phyloP scores from a whole-genome alignment of 306 rosid genomes.

The Cucurbita argyrosperma region DNA sequence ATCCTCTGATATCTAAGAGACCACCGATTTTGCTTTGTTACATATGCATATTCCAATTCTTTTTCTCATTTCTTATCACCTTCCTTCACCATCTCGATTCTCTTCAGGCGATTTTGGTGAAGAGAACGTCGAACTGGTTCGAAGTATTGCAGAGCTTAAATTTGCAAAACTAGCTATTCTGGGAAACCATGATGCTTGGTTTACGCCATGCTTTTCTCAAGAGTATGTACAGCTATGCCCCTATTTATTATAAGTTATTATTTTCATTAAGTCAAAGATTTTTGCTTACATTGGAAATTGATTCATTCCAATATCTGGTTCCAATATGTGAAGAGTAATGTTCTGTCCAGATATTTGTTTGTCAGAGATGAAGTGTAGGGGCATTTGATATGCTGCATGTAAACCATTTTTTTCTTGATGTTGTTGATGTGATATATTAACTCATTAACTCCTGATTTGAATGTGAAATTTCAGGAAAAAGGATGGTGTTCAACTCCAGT shows the following conservation, averaged over 20 bases:
- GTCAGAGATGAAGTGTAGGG: not conserved
- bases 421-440: not conserved
- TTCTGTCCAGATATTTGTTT: not conserved
- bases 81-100: conserved; percentile 4
- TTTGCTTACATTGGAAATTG: not conserved
- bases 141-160: conserved; percentile 46
- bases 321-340: not conserved
- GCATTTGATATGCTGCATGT: not conserved
- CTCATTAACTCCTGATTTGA: conserved; percentile 17
- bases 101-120: conserved; percentile 83
- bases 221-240: conserved; percentile 32
- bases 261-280: not conserved
- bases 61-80: conserved; percentile 6
- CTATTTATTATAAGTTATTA: not conserved
- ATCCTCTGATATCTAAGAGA: not conserved
- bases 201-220: conserved; percentile 51
- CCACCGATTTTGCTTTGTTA: not conserved
- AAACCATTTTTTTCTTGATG: not conserved
- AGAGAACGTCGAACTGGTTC: conserved; percentile 76
- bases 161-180: conserved; percentile 71
- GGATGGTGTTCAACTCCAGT: conserved; percentile 82
- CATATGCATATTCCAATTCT: not conserved
- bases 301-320: not conserved
- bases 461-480: conserved; percentile 48
- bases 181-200: conserved; percentile 95